Base-by-base conservation (phyloP, 192 early-diverging fungal species). In the Geosiphon pyriformis region DNA sequence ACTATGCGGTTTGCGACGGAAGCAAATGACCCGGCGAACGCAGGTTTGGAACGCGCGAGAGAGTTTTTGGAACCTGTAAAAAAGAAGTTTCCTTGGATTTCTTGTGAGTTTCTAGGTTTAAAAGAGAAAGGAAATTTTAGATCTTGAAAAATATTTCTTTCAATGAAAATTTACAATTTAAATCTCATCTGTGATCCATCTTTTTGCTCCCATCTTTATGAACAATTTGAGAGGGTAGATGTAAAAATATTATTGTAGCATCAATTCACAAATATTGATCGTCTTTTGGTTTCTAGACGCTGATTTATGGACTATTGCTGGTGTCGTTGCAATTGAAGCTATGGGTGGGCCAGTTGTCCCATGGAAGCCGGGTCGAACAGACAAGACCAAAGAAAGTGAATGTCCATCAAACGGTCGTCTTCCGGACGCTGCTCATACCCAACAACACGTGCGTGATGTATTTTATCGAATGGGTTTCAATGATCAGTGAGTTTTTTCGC, bases 291-390 rank as follows among this genome's bases (percentile, higher is more conserved):
- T n/a, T 51, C 3, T 20, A 67, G 65, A 90, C 71, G 88, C 85
- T 37, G 88, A 90, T 76, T 72, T 90, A 65, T 90, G 88, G 88
- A 88, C 88, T 35, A 69, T 91, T 23, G 87, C 87, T 32, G 89
- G 87, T 33, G 79, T 78, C 58, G 78, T 82, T 48, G 87, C 87
- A 20, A 78, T 91, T 72, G 81, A 91, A 68, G 70, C 68, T 18
- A 88, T 90, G 82, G 83, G 81, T 61, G 89, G 89, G 1, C 89
- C 89, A 60, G 65, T 67, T 22, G 80, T 87, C 46, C 74, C 74
- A n/a, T 91, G 88, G 88, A 79, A 75, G 55, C 69, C 76, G 58
- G 83, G 85, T 26, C 72, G 85, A 33, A 73, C 61, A 37, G 89
- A 91, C 73, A 72, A 77, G 52, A 65, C 55, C 42, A 65, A 62